Evolutionary conservation across 2,329 filamentous ascomycete species (phyloP).

Genomic region (Biscogniauxia marginata): DNA sequence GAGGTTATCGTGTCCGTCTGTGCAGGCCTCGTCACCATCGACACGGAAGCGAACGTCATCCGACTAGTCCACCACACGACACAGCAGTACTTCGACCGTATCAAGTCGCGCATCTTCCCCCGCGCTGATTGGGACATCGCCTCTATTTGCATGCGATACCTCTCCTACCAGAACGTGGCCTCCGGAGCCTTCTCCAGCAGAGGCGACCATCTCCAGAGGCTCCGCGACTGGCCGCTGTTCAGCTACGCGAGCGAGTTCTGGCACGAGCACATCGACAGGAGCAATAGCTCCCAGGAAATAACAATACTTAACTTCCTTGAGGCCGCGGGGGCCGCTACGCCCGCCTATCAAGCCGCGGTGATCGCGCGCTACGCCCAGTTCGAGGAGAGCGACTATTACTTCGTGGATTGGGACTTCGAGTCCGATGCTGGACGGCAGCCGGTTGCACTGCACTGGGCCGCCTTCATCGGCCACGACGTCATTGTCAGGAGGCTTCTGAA

Average conservation of each 20-base stretch:
- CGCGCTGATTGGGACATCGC: background rate
- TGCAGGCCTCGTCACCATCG: conserved; percentile 37
- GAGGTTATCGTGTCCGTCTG: conserved; percentile 32
- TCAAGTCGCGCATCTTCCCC: background rate
- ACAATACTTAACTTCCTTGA: background rate
- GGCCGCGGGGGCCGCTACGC: background rate
- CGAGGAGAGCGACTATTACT: background rate
- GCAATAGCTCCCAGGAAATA: background rate
- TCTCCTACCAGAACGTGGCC: background rate
- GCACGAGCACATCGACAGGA: background rate
- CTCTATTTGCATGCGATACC: background rate
- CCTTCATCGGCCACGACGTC: background rate
- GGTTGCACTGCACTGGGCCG: background rate
- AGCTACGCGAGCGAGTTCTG: background rate
- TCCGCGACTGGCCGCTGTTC: background rate
- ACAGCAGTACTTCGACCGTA: conserved; percentile 37
- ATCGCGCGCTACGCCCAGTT: background rate
- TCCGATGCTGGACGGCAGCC: background rate
- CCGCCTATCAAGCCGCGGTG: background rate
- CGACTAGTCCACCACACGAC: conserved; percentile 41
- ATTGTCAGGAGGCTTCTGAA: background rate
- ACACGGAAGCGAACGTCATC: conserved; percentile 33
- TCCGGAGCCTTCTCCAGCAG: background rate
- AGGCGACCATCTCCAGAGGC: background rate
- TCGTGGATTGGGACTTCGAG: background rate